Base-by-base conservation (phyloP, 805 yeast genomes). In the Lachancea mirantina region DNA sequence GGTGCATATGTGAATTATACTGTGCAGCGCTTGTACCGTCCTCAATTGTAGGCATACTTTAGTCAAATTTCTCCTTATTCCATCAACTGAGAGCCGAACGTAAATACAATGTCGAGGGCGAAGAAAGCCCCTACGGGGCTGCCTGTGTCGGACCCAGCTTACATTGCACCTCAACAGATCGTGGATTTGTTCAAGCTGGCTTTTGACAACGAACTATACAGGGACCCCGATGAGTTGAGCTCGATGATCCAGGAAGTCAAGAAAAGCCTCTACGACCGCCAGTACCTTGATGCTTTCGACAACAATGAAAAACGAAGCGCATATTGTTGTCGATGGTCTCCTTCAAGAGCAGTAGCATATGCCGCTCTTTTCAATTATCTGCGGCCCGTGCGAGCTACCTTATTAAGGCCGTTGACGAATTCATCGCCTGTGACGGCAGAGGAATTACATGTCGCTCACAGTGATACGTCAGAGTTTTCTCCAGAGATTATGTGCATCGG, bases 281-380 rank as follows among this genome's bases (percentile, higher is more conserved):
- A 84, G 39, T 85, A 84, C 50, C 36, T 67, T 4, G 60, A 63
- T 8, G 95, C 95, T 1, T 85, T 87, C 52, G 72, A 72, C 35
- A 58, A 62, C 31, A 76, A 70, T 32, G 68, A 63, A 28, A 77
- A 80, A 43, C 64, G 94, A 32, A 70, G 69, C 41, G 95, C 94
- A 0, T 85, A 85, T 48, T 82, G 78, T 13, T 72, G 78, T 14
- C 62, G 96, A 44, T 85, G 96, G 96, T 70, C 92, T 0, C 88
- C 95, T 0, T 74, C 92, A 0, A 62, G 95, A 35, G 78, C 94
- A 0, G 62, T 84, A 28, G 76, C 84, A 1, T 85, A 85, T 51
- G 56, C 80, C 2, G 73, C 85, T 1, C 63, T 85, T 14, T 77
- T 84, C 44, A 64, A 74, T 1, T 61, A 70, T 9, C 58, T 79